Evolutionary conservation across 768 basidiomycete genomes (phyloP).

Genomic region (Leucocoprinus birnbaumii): DNA sequence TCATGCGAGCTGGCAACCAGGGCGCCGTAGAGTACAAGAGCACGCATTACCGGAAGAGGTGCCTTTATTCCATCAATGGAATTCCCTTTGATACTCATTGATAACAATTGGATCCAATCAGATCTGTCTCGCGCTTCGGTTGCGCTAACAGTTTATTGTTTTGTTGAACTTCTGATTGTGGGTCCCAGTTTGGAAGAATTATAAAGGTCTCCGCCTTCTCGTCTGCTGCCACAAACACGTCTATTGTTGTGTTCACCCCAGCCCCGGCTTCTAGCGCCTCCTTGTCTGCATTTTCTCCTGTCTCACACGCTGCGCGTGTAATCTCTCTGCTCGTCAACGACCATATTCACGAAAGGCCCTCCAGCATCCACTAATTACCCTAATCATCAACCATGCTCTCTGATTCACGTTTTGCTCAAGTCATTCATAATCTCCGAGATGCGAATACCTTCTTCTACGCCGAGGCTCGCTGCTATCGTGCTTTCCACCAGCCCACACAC

Average conservation of each 20-base stretch:
- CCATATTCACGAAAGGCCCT: background rate
- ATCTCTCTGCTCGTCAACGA: conserved; percentile 14
- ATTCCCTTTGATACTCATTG: background rate
- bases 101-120: background rate
- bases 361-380: background rate
- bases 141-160: conserved; percentile 1
- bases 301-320: conserved; percentile 34
- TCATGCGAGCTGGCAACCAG: no score
- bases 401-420: conserved; percentile 4
- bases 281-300: conserved; percentile 7
- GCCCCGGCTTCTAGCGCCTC: background rate
- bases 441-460: conserved; percentile 40
- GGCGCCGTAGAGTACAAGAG: background rate
- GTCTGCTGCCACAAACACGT: conserved; percentile 1
- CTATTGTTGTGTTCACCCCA: conserved; percentile 12
- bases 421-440: conserved; percentile 36
- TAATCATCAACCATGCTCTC: conserved; percentile 1
- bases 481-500: conserved; percentile 29
- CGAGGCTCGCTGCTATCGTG: conserved; percentile 37
- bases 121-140: no score
- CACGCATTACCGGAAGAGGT: background rate
- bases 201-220: conserved; percentile 17
- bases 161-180: conserved; percentile 21
- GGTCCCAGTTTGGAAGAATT: conserved; percentile 23
- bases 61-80: background rate